Percentiles rank a stretch among this genome's conserved stretches.
phyloP scores from a whole-genome alignment of 192 early-diverging fungal species.

The Coemansia sp. region DNA sequence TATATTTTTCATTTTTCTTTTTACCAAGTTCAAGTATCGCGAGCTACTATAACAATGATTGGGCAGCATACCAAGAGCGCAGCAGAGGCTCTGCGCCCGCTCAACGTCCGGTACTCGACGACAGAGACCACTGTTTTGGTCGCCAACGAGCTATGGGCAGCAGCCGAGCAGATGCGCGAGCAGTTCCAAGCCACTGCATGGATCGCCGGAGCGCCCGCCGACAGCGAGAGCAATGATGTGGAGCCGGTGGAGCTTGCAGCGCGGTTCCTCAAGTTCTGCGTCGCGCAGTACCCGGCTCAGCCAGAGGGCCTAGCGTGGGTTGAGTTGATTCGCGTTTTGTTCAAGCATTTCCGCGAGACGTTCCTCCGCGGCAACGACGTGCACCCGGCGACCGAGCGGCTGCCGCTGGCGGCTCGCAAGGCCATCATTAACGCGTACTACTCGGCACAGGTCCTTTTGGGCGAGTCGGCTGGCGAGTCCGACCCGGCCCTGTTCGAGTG shows the following conservation, averaged over 20 bases:
- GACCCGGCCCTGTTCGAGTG: conserved; percentile 73
- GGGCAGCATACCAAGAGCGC: conserved; percentile 43
- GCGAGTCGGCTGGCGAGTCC: conserved; percentile 24
- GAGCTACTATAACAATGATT: conserved; percentile 30
- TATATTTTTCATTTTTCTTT: background rate
- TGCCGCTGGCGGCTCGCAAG: conserved; percentile 61
- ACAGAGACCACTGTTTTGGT: conserved; percentile 83
- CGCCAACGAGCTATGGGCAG: conserved; percentile 84
- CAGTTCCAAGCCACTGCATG: conserved; percentile 62
- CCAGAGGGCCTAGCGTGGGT: conserved; percentile 61
- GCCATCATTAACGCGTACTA: conserved; percentile 79
- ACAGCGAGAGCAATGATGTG: conserved; percentile 63
- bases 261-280: conserved; percentile 72
- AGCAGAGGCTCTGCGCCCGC: conserved; percentile 66
- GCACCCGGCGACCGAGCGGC: conserved; percentile 72
- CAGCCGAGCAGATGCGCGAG: conserved; percentile 85
- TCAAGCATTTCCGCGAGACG: conserved; percentile 72
- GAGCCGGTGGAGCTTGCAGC: conserved; percentile 74
- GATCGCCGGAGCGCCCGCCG: conserved; percentile 46
- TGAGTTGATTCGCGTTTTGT: conserved; percentile 72
- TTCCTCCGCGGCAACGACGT: conserved; percentile 84
- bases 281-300: conserved; percentile 40
- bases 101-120: conserved; percentile 77
- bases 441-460: conserved; percentile 71
- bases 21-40: background rate